Conservation (phyloP, 2,329 filamentous ascomycete genomes). For the Aspergillus proliferans region DNA sequence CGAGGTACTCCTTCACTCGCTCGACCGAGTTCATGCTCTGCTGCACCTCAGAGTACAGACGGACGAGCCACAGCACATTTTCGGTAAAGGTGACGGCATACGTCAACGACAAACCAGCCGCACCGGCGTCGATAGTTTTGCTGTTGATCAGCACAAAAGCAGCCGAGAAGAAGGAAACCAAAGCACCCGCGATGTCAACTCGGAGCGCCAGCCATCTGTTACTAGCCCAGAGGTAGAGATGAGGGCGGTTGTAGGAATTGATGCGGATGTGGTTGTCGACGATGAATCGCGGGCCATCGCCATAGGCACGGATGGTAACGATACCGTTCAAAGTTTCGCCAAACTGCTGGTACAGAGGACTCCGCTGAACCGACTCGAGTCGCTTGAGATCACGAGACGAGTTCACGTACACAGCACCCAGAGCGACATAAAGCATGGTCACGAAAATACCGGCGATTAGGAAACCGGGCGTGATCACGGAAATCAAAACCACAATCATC, state of each 20-base stretch:
- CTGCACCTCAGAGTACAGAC: conserved; percentile 89
- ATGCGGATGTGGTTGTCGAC: conserved; percentile 82
- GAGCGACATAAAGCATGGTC: conserved; percentile 69
- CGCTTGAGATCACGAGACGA: conserved; percentile 94
- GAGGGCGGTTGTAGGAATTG: conserved; percentile 85
- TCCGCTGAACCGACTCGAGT: conserved; percentile 87
- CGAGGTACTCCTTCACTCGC: conserved; percentile 92
- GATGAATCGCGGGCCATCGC: conserved; percentile 87
- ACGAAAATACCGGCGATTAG: conserved; percentile 83
- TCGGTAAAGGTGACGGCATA: conserved; percentile 97
- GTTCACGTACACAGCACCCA: conserved; percentile 82
- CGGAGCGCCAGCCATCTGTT: conserved; percentile 95
- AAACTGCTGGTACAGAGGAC: conserved; percentile 95
- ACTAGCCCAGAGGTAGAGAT: conserved; percentile 92
- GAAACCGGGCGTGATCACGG: conserved; percentile 83
- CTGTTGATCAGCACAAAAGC: conserved; percentile 82
- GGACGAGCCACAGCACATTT: conserved; percentile 92
- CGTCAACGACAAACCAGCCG: conserved; percentile 86
- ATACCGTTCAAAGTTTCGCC: conserved; percentile 92
- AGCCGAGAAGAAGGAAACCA: conserved; percentile 90
- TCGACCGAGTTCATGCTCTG: conserved; percentile 99
- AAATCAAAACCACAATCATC: conserved; percentile 83
- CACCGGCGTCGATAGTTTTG: conserved; percentile 78
- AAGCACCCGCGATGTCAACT: conserved; percentile 80
- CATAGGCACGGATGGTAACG: conserved; percentile 93